Base-by-base conservation (phyloP, 1,284 basidiomycete species). In the Ceratobasidium sp. region DNA sequence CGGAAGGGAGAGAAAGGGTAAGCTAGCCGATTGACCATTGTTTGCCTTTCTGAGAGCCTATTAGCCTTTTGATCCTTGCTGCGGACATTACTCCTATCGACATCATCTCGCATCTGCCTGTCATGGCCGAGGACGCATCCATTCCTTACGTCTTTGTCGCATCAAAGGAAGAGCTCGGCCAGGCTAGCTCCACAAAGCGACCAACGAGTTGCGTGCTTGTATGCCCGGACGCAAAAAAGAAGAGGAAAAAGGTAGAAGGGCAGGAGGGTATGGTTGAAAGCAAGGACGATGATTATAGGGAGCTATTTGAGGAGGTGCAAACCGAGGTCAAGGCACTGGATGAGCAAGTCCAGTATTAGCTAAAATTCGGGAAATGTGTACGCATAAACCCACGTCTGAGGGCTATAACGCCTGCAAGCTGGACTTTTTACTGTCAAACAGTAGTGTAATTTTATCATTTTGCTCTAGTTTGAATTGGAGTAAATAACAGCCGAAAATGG, bases 191-290 rank as follows among this genome's bases (percentile, higher is more conserved):
- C 62, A 99, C 97, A 56, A 99, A 99, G 82, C 88, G 97, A 75
- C 96, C 97, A 45, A 99, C 97, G 52, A 96, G 93, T 75, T 98
- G 95, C 79, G 95, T 99, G 13, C 94, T 99, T 88, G 85, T 99
- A 70, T 92, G 88, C 79, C 91, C 90, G 0, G 83, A 87, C 75
- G 83, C 87, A 75, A 93, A 93, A 77, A 86, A 75, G 67, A 78
- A 75, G 72, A 75, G 86, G 75, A 90, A 88, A 73, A 77, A 79
- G 64, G 91, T 87, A 78, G 81, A 81, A 75, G 89, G 87, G 77
- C 88, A 86, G 69, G 87, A 81, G 22, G 88, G 80, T 71, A 84
- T 82, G 70, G 82, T 78, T 68, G 84, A 84, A 57, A 87, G 87
- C 67, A 87, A 87, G 77, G 88, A 91, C 60, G 89, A 89, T 57